phyloP scores from a whole-genome alignment of 257 asterid species.

The Cinchona pubescens region DNA sequence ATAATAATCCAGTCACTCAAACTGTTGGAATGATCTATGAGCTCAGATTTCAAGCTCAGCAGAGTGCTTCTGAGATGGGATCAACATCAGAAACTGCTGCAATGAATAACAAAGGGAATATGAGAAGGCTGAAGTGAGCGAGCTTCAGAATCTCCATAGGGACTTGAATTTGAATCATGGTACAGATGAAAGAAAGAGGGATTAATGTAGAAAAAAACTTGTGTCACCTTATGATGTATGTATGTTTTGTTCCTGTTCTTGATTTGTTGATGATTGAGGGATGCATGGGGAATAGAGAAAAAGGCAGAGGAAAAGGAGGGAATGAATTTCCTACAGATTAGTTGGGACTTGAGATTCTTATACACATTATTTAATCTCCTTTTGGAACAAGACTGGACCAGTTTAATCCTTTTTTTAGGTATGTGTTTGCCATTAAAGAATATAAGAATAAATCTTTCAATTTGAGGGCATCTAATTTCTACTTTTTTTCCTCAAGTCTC shows the following conservation, averaged over 20 bases:
- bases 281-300: constrained; percentile 83
- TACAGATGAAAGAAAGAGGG: constrained; percentile 27
- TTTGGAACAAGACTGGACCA: constrained; percentile 50
- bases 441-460: constrained; percentile 10
- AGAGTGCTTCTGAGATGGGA: constrained; percentile 72
- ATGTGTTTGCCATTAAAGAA: constrained; percentile 49
- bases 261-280: constrained; percentile 21
- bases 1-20: constrained; percentile 58
- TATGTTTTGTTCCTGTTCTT: constrained; percentile 13
- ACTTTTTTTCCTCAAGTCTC: not conserved
- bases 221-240: constrained; percentile 25
- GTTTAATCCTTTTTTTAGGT: constrained; percentile 26
- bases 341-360: constrained; percentile 34
- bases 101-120: constrained; percentile 27
- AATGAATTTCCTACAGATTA: constrained; percentile 23
- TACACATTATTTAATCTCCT: constrained; percentile 49
- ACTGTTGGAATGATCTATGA: constrained; percentile 49
- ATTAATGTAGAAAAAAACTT: constrained; percentile 12
- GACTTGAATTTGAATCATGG: constrained; percentile 55
- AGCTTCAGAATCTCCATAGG: constrained; percentile 76
- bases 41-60: constrained; percentile 69
- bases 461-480: constrained; percentile 25
- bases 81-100: constrained; percentile 43
- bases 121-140: constrained; percentile 30
- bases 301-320: constrained; percentile 31